Evolutionary conservation across 2,329 filamentous ascomycete species (phyloP), one percentile per base, ranked within the genome.

Genomic region (Berkeleyomyces basicola): DNA sequence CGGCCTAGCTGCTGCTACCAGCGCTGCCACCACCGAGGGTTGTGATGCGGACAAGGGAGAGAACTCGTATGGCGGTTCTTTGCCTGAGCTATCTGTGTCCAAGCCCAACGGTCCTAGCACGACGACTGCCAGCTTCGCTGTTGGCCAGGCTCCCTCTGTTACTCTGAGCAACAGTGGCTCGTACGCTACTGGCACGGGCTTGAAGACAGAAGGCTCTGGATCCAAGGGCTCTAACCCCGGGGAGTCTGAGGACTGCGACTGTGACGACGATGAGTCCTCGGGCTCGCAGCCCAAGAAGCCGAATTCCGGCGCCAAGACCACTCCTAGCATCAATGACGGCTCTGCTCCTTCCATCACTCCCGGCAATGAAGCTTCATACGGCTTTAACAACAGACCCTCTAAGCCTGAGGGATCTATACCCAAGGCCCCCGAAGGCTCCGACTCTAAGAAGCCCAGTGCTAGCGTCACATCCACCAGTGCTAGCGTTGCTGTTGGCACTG

Each of bases 1-100:
- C 40, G 49, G 62, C n/a, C 33, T 61, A 5, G 58, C 62, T 40
- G 49, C 58, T 11, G 62, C 62, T 33, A 40, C 39, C 11, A 61
- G 39, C 7, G 42, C 49, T 7, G 23, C 44, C 4, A n/a, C 44
- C 43, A 4, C 39, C 10, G 16, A 36, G 7, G 7, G n/a, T 23
- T 36, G 40, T 14, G 31, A 36, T 11, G 1, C 37, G 11, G 44
- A 23, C 33, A 6, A 44, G n/a, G 59, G 42, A 6, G 14, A 23
- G n/a, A 39, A 39, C n/a, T 9, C 59, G n/a, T 61, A 31, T n/a
- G 11, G 10, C 6, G 40, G 16, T 16, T 44, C 43, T 14, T 7
- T 39, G 2, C 57, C 57, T 16, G 14, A 23, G 59, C 42, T n/a
- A 1, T 51, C 47, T 16, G 31, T 9, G 4, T 9, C 47, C 31